These are phyloP conservation scores for Aspergillus ochraceoroseus DNA, from an alignment of 2,329 filamentous ascomycete genomes.

Conservation along the genomic window DNA sequence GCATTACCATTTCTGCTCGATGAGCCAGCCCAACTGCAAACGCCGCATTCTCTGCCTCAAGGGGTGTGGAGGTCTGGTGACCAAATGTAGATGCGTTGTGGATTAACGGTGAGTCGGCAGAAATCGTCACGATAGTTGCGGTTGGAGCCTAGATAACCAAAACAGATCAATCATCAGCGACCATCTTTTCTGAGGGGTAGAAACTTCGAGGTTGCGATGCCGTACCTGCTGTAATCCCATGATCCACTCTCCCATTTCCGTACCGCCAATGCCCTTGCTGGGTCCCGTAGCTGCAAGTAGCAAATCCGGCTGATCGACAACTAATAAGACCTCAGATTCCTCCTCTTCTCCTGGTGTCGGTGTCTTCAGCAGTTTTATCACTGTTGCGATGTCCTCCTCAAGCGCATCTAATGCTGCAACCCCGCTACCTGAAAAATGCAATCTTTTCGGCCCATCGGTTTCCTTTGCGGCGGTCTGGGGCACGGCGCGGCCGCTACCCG, in stretches of 20 bases:
- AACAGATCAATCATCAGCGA: slow-evolving; percentile 6
- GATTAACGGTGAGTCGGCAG: slow-evolving; percentile 70
- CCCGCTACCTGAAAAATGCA: slow-evolving; percentile 31
- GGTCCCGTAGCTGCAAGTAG: slow-evolving; percentile 57
- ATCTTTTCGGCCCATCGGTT: slow-evolving; percentile 23
- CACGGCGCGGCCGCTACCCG: slow-evolving; percentile 8
- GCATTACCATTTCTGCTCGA: slow-evolving; percentile 64
- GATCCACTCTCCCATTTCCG: slow-evolving; percentile 53
- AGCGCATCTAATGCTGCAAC: slow-evolving; percentile 30
- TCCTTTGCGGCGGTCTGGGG: slow-evolving; percentile 19
- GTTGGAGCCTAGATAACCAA: slow-evolving; percentile 52
- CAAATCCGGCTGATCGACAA: slow-evolving; percentile 63
- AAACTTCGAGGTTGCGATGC: slow-evolving; percentile 17
- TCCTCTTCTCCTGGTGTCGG: slow-evolving; percentile 20
- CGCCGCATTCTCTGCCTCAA: slow-evolving; percentile 68
- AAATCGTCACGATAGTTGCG: slow-evolving; percentile 61
- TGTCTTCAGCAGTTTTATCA: slow-evolving; percentile 30
- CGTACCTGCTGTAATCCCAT: slow-evolving; percentile 60
- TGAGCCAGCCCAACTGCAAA: slow-evolving; percentile 70
- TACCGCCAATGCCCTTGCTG: slow-evolving; percentile 40
- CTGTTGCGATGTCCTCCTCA: slow-evolving; percentile 34
- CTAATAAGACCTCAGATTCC: slow-evolving; percentile 48
- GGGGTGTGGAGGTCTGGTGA: slow-evolving; percentile 52
- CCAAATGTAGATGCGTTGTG: slow-evolving; percentile 39
- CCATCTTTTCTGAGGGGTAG: too few species aligned